Conservation (phyloP, 2,329 filamentous ascomycete genomes). For the Didymella segeticola region DNA sequence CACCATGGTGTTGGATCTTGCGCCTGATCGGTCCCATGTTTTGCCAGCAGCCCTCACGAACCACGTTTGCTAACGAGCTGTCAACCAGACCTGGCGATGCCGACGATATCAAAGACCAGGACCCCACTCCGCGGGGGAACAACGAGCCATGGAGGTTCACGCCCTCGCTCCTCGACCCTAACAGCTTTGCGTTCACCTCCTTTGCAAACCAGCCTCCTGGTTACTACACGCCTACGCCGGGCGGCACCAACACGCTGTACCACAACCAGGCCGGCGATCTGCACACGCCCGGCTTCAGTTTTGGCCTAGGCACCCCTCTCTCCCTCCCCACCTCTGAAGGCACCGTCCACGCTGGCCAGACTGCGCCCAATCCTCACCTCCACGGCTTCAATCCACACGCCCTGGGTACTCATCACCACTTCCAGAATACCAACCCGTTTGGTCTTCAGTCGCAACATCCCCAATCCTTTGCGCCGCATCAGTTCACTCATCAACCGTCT, state of each 20-base stretch:
- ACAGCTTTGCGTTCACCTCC: conserved; percentile 77
- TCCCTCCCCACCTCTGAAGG: conserved; percentile 78
- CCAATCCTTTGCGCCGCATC: conserved; percentile 73
- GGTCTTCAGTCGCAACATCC: conserved; percentile 56
- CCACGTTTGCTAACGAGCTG: conserved; percentile 16
- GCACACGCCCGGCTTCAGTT: conserved; percentile 77
- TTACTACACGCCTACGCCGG: conserved; percentile 88
- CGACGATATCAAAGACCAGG: conserved; percentile 72
- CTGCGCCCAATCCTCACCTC: conserved; percentile 60
- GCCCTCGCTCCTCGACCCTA: conserved; percentile 85
- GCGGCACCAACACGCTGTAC: conserved; percentile 79
- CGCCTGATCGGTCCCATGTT: not conserved
- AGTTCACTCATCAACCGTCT: conserved; percentile 81
- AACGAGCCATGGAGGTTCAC: conserved; percentile 88
- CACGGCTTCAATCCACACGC: conserved; percentile 66
- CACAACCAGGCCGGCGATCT: conserved; percentile 85
- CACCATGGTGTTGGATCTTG: conserved; percentile 9
- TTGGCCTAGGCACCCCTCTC: conserved; percentile 80
- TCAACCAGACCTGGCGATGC: conserved; percentile 53
- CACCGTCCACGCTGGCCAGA: conserved; percentile 65
- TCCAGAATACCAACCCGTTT: conserved; percentile 76
- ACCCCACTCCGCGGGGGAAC: conserved; percentile 80
- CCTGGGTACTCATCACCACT: conserved; percentile 51
- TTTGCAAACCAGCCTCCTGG: conserved; percentile 82
- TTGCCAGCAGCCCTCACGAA: not conserved